Evolutionary conservation across 495 filamentous ascomycete genomes (phyloP).

Genomic region (Hypoxylon trugodes): DNA sequence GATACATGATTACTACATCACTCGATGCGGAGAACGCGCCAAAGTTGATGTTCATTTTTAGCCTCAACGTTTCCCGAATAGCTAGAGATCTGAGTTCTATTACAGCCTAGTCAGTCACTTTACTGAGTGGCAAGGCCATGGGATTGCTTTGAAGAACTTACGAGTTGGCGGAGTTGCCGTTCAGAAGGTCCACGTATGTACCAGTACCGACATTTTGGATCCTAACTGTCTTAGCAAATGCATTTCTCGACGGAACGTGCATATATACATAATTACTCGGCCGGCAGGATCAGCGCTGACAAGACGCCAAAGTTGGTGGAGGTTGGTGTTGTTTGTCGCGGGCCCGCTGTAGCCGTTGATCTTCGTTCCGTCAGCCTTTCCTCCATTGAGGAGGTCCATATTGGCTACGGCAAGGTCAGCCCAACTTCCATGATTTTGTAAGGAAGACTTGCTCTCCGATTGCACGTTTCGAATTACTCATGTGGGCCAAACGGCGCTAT

Average conservation of each 20-base stretch:
- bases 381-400: constrained; percentile 9
- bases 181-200: constrained; percentile 9
- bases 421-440: background rate
- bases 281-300: constrained; percentile 14
- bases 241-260: background rate
- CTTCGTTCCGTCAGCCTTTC: background rate
- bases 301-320: constrained; percentile 8
- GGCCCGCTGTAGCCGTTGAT: background rate
- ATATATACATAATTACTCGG: constrained; percentile 6
- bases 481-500: constrained; percentile 6
- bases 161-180: constrained; percentile 3
- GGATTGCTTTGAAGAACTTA: constrained; percentile 6
- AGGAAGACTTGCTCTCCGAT: background rate
- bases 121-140: background rate
- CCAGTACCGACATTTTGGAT: constrained; percentile 19
- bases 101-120: background rate
- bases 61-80: background rate
- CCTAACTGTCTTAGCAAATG: background rate
- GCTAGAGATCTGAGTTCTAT: constrained; percentile 5
- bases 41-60: constrained; percentile 15
- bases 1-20: too few species aligned
- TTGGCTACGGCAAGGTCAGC: constrained; percentile 4
- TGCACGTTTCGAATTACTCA: constrained; percentile 9
- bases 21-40: background rate
- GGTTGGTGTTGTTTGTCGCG: background rate